These are phyloP conservation scores for Craterostigma plantagineum DNA, from an alignment of 257 asterid genomes.

Conservation along the genomic window DNA sequence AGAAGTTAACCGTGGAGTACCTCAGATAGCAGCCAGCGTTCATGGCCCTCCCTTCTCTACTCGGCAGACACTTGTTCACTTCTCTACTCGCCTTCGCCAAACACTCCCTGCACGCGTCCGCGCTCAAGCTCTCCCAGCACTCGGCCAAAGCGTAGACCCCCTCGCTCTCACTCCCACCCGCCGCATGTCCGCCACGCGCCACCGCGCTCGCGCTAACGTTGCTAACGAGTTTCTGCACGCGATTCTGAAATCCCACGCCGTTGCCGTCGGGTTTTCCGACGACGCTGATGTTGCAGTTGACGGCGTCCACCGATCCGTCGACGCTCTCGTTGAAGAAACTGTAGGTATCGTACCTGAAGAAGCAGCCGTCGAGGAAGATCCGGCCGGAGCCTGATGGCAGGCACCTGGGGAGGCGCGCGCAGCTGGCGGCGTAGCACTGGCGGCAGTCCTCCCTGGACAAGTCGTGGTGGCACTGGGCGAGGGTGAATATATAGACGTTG, in stretches of 20 bases:
- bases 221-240: conserved; percentile 24
- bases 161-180: conserved; percentile 11
- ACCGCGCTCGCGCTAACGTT: conserved; percentile 32
- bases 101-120: conserved; percentile 50
- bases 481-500: conserved; percentile 21
- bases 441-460: conserved; percentile 54
- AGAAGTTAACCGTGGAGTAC: conserved; percentile 54
- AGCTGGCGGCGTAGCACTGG: conserved; percentile 62
- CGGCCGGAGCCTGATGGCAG: conserved; percentile 46
- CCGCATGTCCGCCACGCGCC: conserved; percentile 26
- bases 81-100: conserved; percentile 49
- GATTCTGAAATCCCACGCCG: conserved; percentile 14
- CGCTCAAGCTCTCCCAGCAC: conserved; percentile 64
- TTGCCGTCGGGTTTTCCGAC: conserved; percentile 11
- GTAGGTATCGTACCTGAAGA: conserved; percentile 54
- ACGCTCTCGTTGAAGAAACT: conserved; percentile 34
- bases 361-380: conserved; percentile 70
- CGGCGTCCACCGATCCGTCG: conserved; percentile 21
- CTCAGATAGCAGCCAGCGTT: conserved; percentile 76
- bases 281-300: conserved; percentile 32
- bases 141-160: conserved; percentile 81
- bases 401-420: conserved; percentile 67
- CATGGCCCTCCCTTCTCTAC: conserved; percentile 66
- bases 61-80: conserved; percentile 38
- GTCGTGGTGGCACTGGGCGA: conserved; percentile 56